These are phyloP conservation scores for Pleurotus sapidus DNA, from an alignment of 768 basidiomycete species.

Conservation along the genomic window DNA sequence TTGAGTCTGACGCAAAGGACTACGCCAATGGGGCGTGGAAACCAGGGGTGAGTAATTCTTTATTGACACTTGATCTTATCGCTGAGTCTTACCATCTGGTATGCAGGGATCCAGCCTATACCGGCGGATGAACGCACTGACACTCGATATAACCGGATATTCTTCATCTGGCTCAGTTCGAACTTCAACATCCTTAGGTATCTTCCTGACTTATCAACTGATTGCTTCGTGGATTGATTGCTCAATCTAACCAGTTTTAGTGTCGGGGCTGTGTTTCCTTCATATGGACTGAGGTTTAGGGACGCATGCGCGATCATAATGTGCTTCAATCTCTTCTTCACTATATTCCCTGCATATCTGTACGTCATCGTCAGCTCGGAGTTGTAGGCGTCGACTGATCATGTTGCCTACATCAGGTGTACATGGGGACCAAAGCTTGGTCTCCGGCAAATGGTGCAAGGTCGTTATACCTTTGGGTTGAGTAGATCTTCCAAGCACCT, in stretches of 20 bases:
- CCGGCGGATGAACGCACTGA: slow-evolving; percentile 54
- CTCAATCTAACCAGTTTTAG: slow-evolving; percentile 46
- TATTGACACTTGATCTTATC: not conserved
- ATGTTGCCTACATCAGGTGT: slow-evolving; percentile 8
- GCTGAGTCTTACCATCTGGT: not conserved
- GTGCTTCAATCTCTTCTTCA: slow-evolving; percentile 54
- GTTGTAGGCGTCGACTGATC: no score
- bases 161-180: slow-evolving; percentile 76
- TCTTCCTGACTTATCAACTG: no score
- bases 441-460: slow-evolving; percentile 82
- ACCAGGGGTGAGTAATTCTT: not conserved
- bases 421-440: slow-evolving; percentile 86
- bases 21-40: slow-evolving; percentile 3
- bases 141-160: slow-evolving; percentile 62
- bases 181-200: slow-evolving; percentile 66
- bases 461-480: slow-evolving; percentile 40
- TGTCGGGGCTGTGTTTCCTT: slow-evolving; percentile 64
- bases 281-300: slow-evolving; percentile 56
- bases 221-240: not conserved
- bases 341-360: slow-evolving; percentile 22
- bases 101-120: slow-evolving; percentile 52
- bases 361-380: no score
- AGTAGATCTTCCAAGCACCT: not conserved
- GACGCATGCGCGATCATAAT: slow-evolving; percentile 69
- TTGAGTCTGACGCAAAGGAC: not conserved